Evolutionary conservation across 371 early-diverging fungal species (phyloP).

Genomic region (Mortierella sp.): DNA sequence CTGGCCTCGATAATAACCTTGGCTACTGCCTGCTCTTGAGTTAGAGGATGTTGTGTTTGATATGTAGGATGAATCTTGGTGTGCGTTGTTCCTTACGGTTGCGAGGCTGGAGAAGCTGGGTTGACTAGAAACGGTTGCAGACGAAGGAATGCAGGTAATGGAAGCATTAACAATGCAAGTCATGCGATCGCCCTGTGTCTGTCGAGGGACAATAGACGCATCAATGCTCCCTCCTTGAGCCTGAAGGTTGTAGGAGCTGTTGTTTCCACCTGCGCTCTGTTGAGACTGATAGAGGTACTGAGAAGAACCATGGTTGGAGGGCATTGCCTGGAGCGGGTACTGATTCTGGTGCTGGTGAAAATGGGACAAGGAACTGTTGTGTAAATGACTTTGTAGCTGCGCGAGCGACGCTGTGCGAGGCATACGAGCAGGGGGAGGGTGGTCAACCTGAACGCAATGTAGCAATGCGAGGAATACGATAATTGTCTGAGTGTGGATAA

Average conservation of each 20-base stretch:
- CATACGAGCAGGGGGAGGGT: constrained; percentile 3
- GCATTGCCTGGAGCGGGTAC: constrained; percentile 35
- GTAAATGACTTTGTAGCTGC: constrained; percentile 8
- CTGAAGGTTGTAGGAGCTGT: constrained; percentile 31
- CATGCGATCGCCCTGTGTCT: constrained; percentile 64
- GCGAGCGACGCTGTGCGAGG: constrained; percentile 9
- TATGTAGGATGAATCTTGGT: constrained; percentile 11
- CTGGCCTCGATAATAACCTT: constrained; percentile 23
- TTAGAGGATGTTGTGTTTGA: constrained; percentile 7
- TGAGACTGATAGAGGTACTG: constrained; percentile 14
- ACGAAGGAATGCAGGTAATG: constrained; percentile 61
- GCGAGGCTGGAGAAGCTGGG: constrained; percentile 11
- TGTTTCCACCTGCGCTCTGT: constrained; percentile 7
- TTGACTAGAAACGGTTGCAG: constrained; percentile 27
- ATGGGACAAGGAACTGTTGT: neutral
- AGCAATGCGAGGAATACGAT: neutral
- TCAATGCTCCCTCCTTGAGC: constrained; percentile 18
- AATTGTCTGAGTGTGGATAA: neutral
- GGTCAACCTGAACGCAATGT: neutral
- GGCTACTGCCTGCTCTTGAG: constrained; percentile 21
- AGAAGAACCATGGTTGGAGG: constrained; percentile 40
- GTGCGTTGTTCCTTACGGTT: neutral
- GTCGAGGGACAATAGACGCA: constrained; percentile 46
- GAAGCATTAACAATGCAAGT: constrained; percentile 74
- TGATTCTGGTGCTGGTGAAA: constrained; percentile 7